Percentiles rank a stretch among this genome's conserved stretches.
phyloP scores from a whole-genome alignment of 768 basidiomycete species.

The Plicaturopsis crispa region DNA sequence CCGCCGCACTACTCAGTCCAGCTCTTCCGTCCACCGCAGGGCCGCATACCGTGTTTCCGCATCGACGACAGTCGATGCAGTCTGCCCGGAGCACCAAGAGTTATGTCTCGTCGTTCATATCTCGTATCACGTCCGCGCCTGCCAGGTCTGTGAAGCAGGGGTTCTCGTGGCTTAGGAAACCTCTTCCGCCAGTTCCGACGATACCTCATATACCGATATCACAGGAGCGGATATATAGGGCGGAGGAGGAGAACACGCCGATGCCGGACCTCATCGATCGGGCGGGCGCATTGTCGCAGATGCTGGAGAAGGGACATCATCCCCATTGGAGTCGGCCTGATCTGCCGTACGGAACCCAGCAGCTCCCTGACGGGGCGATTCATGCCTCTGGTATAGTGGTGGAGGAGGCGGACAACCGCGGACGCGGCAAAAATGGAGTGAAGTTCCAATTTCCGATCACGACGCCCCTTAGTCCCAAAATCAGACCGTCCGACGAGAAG shows the following conservation, averaged over 20 bases:
- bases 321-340: constrained; percentile 34
- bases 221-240: constrained; percentile 31
- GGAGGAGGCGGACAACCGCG: constrained; percentile 3
- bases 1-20: too few relatives aligned
- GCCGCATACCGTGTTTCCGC: too few relatives aligned
- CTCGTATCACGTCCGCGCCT: constrained; percentile 29
- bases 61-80: constrained; percentile 33
- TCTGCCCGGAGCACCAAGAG: constrained; percentile 43
- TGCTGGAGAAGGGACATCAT: constrained; percentile 46
- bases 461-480: neutral
- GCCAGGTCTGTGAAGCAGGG: constrained; percentile 27
- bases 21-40: too few relatives aligned
- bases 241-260: constrained; percentile 37
- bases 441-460: neutral
- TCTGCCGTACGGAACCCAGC: neutral
- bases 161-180: constrained; percentile 41
- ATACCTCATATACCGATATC: constrained; percentile 38
- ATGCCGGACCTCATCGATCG: constrained; percentile 47
- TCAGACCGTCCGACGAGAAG: constrained; percentile 5
- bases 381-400: constrained; percentile 5
- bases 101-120: constrained; percentile 43
- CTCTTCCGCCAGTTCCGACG: constrained; percentile 51
- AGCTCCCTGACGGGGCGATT: too few relatives aligned
- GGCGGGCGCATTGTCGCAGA: constrained; percentile 36
- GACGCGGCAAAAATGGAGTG: neutral